Evolutionary conservation across 352 stramenopile species (phyloP).

Genomic region (Plasmopara muralis): DNA sequence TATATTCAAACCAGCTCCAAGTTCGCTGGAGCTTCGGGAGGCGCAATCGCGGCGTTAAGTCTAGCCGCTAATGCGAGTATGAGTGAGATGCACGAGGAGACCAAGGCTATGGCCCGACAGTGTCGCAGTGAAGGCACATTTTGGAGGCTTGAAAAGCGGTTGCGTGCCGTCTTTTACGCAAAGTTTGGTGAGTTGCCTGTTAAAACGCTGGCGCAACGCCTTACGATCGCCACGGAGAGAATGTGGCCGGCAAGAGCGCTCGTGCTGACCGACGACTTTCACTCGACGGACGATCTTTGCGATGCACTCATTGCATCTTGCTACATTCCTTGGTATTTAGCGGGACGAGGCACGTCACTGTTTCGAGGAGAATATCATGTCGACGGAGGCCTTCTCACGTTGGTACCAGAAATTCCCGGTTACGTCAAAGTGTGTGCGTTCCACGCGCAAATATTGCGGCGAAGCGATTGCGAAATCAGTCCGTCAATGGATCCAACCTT

Average conservation of each 20-base stretch:
- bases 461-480: constrained; percentile 69
- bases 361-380: constrained; percentile 66
- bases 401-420: constrained; percentile 59
- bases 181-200: constrained; percentile 46
- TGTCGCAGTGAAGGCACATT: constrained; percentile 48
- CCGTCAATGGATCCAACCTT: constrained; percentile 57
- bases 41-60: constrained; percentile 54
- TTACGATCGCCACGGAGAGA: constrained; percentile 63
- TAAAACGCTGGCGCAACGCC: constrained; percentile 31
- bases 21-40: constrained; percentile 69
- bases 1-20: constrained; percentile 40
- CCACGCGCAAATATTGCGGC: constrained; percentile 41
- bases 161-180: constrained; percentile 45
- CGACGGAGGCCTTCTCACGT: constrained; percentile 57
- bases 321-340: constrained; percentile 76
- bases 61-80: constrained; percentile 52
- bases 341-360: constrained; percentile 31
- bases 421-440: constrained; percentile 73
- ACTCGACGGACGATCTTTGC: constrained; percentile 49
- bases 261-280: constrained; percentile 50
- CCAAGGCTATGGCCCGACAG: constrained; percentile 47
- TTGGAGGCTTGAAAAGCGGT: constrained; percentile 56
- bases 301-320: constrained; percentile 68
- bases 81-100: constrained; percentile 48
- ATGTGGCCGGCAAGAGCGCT: constrained; percentile 55